phyloP scores from a whole-genome alignment of 2,329 filamentous ascomycete species.

The Pestalotiopsis sp. region DNA sequence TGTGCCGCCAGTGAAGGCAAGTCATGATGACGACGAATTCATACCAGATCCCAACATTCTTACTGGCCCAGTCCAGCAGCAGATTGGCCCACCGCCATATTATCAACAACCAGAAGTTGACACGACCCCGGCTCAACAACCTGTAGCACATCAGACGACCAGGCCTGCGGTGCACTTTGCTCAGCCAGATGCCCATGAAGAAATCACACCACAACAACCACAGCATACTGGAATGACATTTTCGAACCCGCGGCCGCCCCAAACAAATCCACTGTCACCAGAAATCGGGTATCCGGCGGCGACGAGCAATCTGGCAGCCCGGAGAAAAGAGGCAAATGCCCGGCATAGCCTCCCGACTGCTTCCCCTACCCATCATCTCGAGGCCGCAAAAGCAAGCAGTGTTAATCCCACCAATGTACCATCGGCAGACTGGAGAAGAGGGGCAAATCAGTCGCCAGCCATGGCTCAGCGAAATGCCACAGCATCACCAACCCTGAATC shows the following conservation, averaged over 20 bases:
- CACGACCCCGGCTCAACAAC: not conserved
- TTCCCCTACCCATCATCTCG: not conserved
- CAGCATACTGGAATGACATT: constrained; percentile 16
- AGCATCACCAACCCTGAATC: constrained; percentile 19
- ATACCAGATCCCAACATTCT: constrained; percentile 33
- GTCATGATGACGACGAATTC: constrained; percentile 32
- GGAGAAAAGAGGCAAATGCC: not conserved
- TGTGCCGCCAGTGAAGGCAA: constrained; percentile 6
- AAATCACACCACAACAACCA: constrained; percentile 1
- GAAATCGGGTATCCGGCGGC: constrained; percentile 9
- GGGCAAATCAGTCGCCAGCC: constrained; percentile 16
- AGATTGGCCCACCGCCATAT: not conserved
- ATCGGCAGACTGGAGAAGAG: constrained; percentile 7
- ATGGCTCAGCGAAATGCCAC: constrained; percentile 16
- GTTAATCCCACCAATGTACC: not conserved
- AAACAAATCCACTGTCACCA: constrained; percentile 12
- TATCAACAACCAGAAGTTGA: constrained; percentile 7
- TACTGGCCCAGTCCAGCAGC: constrained; percentile 24
- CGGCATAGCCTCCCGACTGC: constrained; percentile 9
- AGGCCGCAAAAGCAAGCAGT: not conserved
- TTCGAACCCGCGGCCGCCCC: constrained; percentile 15
- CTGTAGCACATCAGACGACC: not conserved
- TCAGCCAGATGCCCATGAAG: constrained; percentile 19
- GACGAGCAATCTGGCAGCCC: not conserved
- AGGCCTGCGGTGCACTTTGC: constrained; percentile 15